Evolutionary conservation across 192 early-diverging fungal species (phyloP).

Genomic region (Coemansia sp.): DNA sequence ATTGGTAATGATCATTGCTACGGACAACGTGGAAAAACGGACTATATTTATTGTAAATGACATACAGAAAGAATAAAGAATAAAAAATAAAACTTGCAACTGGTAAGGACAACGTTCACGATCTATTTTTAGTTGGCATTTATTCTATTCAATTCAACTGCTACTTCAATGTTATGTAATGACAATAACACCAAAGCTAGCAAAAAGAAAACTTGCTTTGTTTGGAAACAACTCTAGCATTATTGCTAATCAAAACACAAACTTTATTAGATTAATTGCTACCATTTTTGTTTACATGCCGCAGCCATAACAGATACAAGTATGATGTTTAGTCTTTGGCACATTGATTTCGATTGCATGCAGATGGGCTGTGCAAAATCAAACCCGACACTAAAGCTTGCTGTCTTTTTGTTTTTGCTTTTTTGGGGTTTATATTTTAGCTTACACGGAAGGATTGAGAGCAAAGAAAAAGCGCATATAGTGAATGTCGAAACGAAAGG

Average conservation of each 20-base stretch:
- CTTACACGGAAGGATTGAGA: background rate
- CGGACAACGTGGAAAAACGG: too few relatives aligned
- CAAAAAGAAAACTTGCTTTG: too few relatives aligned
- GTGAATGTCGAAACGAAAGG: background rate
- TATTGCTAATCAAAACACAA: too few relatives aligned
- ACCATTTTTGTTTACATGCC: background rate
- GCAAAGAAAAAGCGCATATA: background rate
- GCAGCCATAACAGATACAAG: constrained; percentile 3
- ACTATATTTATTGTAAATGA: too few relatives aligned
- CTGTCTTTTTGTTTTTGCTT: background rate
- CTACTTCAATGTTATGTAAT: background rate
- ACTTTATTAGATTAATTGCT: background rate
- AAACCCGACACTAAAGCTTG: too few relatives aligned
- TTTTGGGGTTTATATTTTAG: background rate
- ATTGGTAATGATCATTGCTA: too few relatives aligned
- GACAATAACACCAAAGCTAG: background rate
- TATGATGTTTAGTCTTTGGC: background rate
- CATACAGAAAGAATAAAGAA: too few relatives aligned
- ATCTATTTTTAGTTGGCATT: background rate
- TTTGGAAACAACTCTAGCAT: too few relatives aligned
- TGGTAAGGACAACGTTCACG: background rate
- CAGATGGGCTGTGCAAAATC: background rate
- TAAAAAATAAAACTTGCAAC: background rate
- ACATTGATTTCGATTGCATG: background rate
- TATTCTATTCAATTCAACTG: background rate